phyloP scores from a whole-genome alignment of 495 filamentous ascomycete species.

The Gamarada debralockiae region DNA sequence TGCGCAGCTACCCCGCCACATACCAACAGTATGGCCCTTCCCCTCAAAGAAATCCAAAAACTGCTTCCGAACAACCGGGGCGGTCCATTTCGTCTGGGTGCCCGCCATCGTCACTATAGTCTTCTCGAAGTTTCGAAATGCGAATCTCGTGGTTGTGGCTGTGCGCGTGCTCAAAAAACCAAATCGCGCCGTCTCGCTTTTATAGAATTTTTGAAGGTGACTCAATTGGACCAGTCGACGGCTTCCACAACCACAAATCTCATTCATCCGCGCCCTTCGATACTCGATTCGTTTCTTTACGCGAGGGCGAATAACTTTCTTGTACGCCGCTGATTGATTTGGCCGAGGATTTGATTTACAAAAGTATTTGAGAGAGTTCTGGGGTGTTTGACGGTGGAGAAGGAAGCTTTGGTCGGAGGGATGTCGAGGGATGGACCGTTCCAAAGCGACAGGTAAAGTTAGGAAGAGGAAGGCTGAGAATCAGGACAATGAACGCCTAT shows the following conservation, averaged over 20 bases:
- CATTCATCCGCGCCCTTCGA: conserved; percentile 22
- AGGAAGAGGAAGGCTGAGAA: conserved; percentile 51
- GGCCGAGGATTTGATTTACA: neutral
- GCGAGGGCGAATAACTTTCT: conserved; percentile 2
- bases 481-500: conserved; percentile 54
- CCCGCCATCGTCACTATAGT: conserved; percentile 15
- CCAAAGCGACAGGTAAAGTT: conserved; percentile 29
- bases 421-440: conserved; percentile 27
- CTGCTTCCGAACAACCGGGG: conserved; percentile 62
- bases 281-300: conserved; percentile 4
- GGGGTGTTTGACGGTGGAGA: conserved; percentile 6
- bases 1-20: conserved; percentile 24
- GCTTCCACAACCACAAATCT: conserved; percentile 19
- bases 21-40: conserved; percentile 55
- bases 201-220: conserved; percentile 18
- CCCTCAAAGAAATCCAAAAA: conserved; percentile 83
- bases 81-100: conserved; percentile 55
- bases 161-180: conserved; percentile 10
- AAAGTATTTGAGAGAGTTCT: neutral
- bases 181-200: conserved; percentile 8
- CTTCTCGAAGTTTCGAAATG: conserved; percentile 5
- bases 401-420: neutral
- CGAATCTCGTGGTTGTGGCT: conserved; percentile 13
- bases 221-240: conserved; percentile 12
- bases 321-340: neutral